A percentile compares a stretch with the other conserved stretches of the same genome.
These are phyloP conservation scores for Tulasnella calospora DNA, from an alignment of 768 basidiomycete species.

Conservation along the genomic window DNA sequence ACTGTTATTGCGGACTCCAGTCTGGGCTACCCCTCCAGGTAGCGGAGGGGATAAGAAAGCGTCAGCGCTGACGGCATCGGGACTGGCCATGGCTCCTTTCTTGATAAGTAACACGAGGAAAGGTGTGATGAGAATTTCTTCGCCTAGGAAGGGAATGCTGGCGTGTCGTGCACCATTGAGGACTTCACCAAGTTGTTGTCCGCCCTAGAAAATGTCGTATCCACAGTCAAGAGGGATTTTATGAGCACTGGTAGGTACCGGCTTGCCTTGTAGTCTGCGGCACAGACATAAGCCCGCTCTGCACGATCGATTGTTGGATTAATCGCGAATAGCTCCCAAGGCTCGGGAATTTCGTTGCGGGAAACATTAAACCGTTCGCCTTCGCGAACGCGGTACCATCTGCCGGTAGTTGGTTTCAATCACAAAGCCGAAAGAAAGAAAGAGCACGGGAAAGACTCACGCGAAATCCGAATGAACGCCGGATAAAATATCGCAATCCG, in stretches of 20 bases:
- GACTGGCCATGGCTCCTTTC: conserved; percentile 14
- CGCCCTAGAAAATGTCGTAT: background rate
- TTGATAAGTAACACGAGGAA: conserved; percentile 20
- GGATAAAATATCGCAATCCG: conserved; percentile 15
- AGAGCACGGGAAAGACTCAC: background rate
- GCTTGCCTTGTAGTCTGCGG: conserved; percentile 9
- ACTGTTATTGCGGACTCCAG: background rate
- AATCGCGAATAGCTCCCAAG: background rate
- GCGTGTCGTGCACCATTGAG: background rate
- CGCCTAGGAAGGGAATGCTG: conserved; percentile 11
- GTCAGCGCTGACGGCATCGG: background rate
- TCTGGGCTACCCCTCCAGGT: background rate
- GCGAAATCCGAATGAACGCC: conserved; percentile 20
- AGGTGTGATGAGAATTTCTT: conserved; percentile 15
- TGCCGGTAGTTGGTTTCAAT: background rate
- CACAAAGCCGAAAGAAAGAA: no score
- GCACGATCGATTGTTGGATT: background rate
- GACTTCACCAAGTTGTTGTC: conserved; percentile 20
- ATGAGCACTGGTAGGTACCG: background rate
- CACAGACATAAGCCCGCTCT: background rate
- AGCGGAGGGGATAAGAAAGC: background rate
- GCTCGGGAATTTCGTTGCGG: conserved; percentile 4
- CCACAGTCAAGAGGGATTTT: background rate
- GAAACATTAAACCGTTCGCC: conserved; percentile 4
- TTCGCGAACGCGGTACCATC: background rate